Evolutionary conservation across 805 yeast species (phyloP).

Genomic region (Kuraishia ogatae): DNA sequence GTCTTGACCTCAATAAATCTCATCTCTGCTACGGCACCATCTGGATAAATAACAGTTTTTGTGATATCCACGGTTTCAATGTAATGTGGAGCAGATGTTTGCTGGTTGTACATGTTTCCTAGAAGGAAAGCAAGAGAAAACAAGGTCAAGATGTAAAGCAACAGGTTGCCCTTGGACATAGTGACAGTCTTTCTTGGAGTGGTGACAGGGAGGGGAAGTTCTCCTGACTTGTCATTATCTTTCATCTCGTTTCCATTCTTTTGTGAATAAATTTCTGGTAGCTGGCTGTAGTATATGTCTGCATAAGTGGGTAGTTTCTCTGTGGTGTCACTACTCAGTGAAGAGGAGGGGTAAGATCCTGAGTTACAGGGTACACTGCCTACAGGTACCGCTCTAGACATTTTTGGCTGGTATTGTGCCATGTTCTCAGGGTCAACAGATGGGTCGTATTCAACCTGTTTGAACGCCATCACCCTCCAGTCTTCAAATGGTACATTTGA

Average conservation of each 20-base stretch:
- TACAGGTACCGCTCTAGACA: conserved; percentile 17
- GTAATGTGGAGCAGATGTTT: neutral
- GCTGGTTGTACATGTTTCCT: neutral
- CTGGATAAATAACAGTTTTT: neutral
- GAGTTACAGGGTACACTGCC: neutral
- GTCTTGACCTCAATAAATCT: neutral
- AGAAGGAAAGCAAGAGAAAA: neutral
- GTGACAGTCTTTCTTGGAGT: neutral
- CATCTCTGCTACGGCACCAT: neutral
- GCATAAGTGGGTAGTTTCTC: neutral
- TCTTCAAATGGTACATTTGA: neutral
- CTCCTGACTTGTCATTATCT: neutral
- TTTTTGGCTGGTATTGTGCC: conserved; percentile 21
- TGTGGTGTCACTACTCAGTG: neutral
- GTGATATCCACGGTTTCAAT: neutral
- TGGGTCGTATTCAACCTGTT: conserved; percentile 21
- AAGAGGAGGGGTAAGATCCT: no score
- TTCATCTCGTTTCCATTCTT: neutral
- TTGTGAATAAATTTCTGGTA: neutral
- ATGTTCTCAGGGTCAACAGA: conserved; percentile 19
- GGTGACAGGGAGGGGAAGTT: conserved; percentile 1
- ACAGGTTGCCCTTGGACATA: neutral
- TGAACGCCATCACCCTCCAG: conserved; percentile 7
- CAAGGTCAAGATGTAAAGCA: neutral
- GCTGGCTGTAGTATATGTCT: neutral